A percentile compares a stretch with the other conserved stretches of the same genome.
Conservation (phyloP, 306 rosid genomes). For the Fagus sylvatica region DNA sequence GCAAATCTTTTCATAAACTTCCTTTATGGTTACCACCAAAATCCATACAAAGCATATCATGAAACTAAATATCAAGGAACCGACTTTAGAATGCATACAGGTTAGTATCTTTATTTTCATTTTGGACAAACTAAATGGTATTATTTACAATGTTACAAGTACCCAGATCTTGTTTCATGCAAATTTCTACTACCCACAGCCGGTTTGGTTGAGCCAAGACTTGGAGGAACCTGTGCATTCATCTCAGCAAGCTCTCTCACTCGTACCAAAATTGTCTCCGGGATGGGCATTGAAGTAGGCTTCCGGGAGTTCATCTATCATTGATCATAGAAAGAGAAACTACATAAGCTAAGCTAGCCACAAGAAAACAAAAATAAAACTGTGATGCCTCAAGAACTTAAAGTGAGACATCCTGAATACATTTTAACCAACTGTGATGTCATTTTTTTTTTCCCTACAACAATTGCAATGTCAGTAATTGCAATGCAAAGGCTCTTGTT, state of each 20-base stretch:
- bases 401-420: background rate
- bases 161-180: slow-evolving; percentile 52
- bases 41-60: slow-evolving; percentile 31
- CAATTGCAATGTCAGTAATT: background rate
- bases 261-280: slow-evolving; percentile 60
- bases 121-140: slow-evolving; percentile 31
- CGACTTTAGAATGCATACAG: slow-evolving; percentile 30
- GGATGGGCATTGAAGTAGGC: slow-evolving; percentile 74
- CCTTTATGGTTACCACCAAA: slow-evolving; percentile 25
- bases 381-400: background rate
- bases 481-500: background rate
- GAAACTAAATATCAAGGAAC: slow-evolving; percentile 7
- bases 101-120: slow-evolving; percentile 25
- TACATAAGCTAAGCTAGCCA: background rate
- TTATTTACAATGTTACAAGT: slow-evolving; percentile 75
- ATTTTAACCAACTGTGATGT: background rate
- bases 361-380: background rate
- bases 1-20: background rate
- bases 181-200: slow-evolving; percentile 37
- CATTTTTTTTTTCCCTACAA: background rate
- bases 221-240: slow-evolving; percentile 73
- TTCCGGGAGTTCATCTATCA: slow-evolving; percentile 74
- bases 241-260: slow-evolving; percentile 90
- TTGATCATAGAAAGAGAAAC: background rate
- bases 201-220: slow-evolving; percentile 51